phyloP scores from a whole-genome alignment of 2,329 filamentous ascomycete genomes.

The Trichoderma guizhouense region DNA sequence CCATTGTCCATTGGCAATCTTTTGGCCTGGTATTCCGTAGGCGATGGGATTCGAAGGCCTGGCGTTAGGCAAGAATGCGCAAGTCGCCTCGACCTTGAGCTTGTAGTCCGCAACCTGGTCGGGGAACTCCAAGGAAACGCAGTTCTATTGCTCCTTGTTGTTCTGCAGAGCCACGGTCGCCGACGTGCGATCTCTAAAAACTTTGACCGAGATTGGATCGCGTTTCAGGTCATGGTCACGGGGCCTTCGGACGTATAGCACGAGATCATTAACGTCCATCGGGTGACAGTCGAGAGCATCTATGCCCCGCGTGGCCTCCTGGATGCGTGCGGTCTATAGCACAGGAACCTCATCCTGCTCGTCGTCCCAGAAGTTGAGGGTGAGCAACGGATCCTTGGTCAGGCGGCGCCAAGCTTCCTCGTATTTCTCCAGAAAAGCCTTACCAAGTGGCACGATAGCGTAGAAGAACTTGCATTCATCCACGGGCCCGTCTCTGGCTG shows the following conservation, averaged over 20 bases:
- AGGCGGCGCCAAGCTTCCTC: not conserved
- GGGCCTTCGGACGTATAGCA: not conserved
- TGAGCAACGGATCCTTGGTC: not conserved
- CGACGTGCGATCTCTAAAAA: not conserved
- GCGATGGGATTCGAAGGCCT: not conserved
- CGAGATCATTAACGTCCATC: rapidly evolving
- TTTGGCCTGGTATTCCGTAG: not conserved
- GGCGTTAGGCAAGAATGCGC: not conserved
- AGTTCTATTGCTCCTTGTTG: not conserved
- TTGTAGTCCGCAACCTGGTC: not conserved
- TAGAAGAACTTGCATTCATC: not conserved
- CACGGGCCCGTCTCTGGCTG: not conserved
- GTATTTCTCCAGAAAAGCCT: not conserved
- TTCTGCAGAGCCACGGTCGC: not conserved
- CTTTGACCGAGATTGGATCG: not conserved
- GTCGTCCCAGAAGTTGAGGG: not conserved
- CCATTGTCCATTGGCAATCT: not conserved
- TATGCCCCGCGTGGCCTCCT: not conserved
- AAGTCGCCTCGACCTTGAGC: not conserved
- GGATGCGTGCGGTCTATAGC: not conserved
- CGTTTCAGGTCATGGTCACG: not conserved
- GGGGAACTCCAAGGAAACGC: not conserved
- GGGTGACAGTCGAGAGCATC: not conserved
- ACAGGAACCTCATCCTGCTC: not conserved
- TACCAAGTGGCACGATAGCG: not conserved